Evolutionary conservation across 176 grass and related monocot species (phyloP).

Genomic region (Musa beccarii): DNA sequence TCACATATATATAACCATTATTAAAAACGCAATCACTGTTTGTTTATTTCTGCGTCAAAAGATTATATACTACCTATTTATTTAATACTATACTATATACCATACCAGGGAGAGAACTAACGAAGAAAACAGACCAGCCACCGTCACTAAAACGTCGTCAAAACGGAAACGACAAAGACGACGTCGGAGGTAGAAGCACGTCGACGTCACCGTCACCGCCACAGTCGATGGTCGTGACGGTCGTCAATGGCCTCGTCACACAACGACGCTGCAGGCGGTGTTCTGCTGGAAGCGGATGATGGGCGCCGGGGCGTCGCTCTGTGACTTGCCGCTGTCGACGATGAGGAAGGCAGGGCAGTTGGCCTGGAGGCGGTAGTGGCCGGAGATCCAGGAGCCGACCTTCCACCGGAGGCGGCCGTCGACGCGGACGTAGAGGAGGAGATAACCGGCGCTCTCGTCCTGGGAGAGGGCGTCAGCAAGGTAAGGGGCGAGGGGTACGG

Average conservation of each 20-base stretch:
- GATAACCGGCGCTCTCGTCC: neutral
- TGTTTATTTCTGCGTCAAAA: too few relatives aligned
- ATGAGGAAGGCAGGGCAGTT: slow-evolving; percentile 4
- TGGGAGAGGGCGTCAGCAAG: neutral
- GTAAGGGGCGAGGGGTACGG: neutral
- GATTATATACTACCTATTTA: too few relatives aligned
- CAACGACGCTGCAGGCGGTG: slow-evolving; percentile 4
- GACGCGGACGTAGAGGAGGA: slow-evolving; percentile 6
- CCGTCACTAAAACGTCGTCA: neutral
- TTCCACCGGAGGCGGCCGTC: slow-evolving; percentile 12
- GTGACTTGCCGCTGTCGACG: neutral
- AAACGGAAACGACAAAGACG: neutral
- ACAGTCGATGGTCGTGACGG: too few relatives aligned
- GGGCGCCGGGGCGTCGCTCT: neutral
- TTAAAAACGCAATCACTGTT: too few relatives aligned
- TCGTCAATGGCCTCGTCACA: neutral
- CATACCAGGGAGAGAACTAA: too few relatives aligned
- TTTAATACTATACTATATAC: too few relatives aligned
- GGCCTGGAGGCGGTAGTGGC: slow-evolving; percentile 5
- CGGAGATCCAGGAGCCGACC: slow-evolving; percentile 17
- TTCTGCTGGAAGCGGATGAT: neutral
- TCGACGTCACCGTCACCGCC: neutral
- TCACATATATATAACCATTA: too few relatives aligned
- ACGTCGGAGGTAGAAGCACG: neutral
- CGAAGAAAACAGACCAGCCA: too few relatives aligned